Evolutionary conservation across 2,329 filamentous ascomycete genomes (phyloP).

Genomic region (Aspergillus sp.): DNA sequence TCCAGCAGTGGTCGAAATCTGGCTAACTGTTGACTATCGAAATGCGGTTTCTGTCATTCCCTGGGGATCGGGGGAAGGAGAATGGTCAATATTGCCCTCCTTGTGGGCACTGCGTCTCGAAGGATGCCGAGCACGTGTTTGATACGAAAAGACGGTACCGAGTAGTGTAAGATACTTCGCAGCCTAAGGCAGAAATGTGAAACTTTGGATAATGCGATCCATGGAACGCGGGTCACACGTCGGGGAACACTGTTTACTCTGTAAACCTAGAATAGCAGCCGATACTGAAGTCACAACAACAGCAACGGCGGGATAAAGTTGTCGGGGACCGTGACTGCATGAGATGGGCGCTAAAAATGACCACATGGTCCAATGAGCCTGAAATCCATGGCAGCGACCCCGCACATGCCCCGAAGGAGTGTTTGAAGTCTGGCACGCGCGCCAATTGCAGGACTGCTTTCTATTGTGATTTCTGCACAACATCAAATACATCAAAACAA

Average conservation of each 20-base stretch:
- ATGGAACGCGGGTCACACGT: not conserved
- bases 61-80: not conserved
- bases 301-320: slow-evolving; percentile 19
- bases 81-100: slow-evolving; percentile 1
- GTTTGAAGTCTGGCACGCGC: slow-evolving; percentile 6
- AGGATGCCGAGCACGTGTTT: not conserved
- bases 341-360: slow-evolving; percentile 15
- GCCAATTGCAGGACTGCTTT: slow-evolving; percentile 4
- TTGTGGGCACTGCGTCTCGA: not conserved
- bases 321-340: slow-evolving; percentile 12
- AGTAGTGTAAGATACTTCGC: not conserved
- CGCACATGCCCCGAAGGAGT: slow-evolving; percentile 11
- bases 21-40: not conserved
- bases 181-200: not conserved
- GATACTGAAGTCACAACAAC: not conserved
- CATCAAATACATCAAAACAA: slow-evolving; percentile 1
- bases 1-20: not conserved
- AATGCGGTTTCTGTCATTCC: not conserved
- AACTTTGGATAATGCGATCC: not conserved
- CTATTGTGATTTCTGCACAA: slow-evolving; percentile 3
- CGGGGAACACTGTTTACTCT: not conserved
- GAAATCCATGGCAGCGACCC: slow-evolving; percentile 11
- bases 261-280: not conserved
- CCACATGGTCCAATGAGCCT: slow-evolving; percentile 17
- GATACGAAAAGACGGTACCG: not conserved